Base-by-base conservation (phyloP, 2,329 filamentous ascomycete species). In the Ophiostoma tasmaniense region DNA sequence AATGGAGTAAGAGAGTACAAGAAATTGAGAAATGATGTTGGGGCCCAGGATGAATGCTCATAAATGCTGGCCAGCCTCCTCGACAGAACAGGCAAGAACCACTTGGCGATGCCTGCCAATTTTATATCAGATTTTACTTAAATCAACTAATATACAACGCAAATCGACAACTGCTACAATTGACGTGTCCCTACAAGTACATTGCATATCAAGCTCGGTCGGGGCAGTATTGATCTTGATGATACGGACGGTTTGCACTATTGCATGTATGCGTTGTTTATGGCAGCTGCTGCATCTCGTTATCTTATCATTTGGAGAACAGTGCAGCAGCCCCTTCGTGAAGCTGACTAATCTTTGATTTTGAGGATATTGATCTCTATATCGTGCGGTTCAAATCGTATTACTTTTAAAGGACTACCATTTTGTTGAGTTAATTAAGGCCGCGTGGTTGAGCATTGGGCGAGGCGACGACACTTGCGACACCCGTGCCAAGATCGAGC, bases 241-340 rank as follows among this genome's bases (percentile, higher is more conserved):
- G 8, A 62, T 10, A n/a, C 30, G 28, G 30, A 17, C 8, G 4
- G 5, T 28, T 14, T 62, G 59, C 17, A 33, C 8, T 35, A 35
- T 35, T 33, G 13, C 59, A 62, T 62, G 59, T 37, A 62, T 62
- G 59, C 30, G 59, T 62, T 62, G 30, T 62, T 62, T 62, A 6
- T 62, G 35, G 30, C 30, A n/a, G 5, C 17, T 35, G 6, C 13
- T 33, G 25, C 30, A 33, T 28, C 30, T 33, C 10, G 28, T 61
- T 61, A 61, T 61, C 42, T n/a, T 45, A 45, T 45, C 42, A n/a
- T 45, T n/a, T 45, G 42, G 42, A 45, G 50, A 55, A 14, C 14
- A 55, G 7, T n/a, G 42, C 42, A 45, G 17, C 42, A 45, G 14
- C 5, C 17, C 42, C 7, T 3, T 7, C 17, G n/a, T 45, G 4